These are phyloP conservation scores for Kurtzmaniella fragi DNA, from an alignment of 805 yeast species.

Conservation along the genomic window DNA sequence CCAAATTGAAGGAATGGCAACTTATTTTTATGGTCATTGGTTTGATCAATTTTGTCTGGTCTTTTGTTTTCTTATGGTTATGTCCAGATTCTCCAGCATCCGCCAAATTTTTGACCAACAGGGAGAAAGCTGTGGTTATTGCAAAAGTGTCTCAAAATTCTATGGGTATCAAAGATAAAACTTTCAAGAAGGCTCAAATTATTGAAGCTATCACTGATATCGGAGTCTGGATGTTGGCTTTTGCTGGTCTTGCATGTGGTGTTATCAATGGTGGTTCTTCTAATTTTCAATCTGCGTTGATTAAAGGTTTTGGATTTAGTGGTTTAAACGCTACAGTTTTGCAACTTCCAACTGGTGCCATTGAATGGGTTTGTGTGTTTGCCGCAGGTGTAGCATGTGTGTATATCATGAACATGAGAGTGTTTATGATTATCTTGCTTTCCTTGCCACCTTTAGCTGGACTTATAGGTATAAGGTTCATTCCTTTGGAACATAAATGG, in stretches of 20 bases:
- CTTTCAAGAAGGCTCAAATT: slow-evolving; percentile 16
- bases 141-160: slow-evolving; percentile 16
- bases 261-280: slow-evolving; percentile 25
- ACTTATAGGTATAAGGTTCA: slow-evolving; percentile 18
- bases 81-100: slow-evolving; percentile 22
- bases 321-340: slow-evolving; percentile 22
- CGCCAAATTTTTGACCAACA: slow-evolving; percentile 26
- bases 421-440: slow-evolving; percentile 11
- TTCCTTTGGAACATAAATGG: slow-evolving; percentile 15
- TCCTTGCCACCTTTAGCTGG: slow-evolving; percentile 21
- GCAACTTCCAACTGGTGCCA: slow-evolving; percentile 22
- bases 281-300: slow-evolving; percentile 20
- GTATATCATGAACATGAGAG: slow-evolving; percentile 13
- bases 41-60: slow-evolving; percentile 15
- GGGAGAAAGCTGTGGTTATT: slow-evolving; percentile 22
- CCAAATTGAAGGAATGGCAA: slow-evolving; percentile 21
- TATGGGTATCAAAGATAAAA: slow-evolving; percentile 20
- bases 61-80: slow-evolving; percentile 11
- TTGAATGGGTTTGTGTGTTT: slow-evolving; percentile 21
- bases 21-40: slow-evolving; percentile 17
- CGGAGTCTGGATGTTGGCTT: slow-evolving; percentile 14
- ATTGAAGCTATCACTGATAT: slow-evolving; percentile 16
- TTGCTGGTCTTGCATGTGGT: slow-evolving; percentile 24
- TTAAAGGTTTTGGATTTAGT: slow-evolving; percentile 28
- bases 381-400: slow-evolving; percentile 21